Percentiles rank a stretch among this genome's conserved stretches.
phyloP scores from a whole-genome alignment of 2,329 filamentous ascomycete species.

The Cytospora paraplurivora region DNA sequence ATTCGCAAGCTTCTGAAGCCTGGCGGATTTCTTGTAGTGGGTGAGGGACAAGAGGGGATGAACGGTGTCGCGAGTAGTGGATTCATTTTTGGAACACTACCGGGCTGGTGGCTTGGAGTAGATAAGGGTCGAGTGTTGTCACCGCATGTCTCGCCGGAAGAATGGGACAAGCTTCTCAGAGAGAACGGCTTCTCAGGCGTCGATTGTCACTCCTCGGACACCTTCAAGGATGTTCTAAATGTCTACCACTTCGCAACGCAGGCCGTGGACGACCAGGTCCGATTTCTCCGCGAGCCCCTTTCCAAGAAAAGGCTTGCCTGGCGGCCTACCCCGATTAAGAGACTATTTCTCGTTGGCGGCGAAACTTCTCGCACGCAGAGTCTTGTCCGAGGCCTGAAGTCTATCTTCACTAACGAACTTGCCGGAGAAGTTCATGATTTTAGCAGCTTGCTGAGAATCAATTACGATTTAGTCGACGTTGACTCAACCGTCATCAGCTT shows the following conservation, averaged over 20 bases:
- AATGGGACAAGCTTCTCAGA: conserved; percentile 33
- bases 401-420: not conserved
- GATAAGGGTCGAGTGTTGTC: conserved; percentile 26
- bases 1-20: conserved; percentile 38
- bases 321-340: not conserved
- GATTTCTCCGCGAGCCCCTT: conserved; percentile 28
- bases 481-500: conserved; percentile 29
- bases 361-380: not conserved
- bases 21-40: conserved; percentile 25
- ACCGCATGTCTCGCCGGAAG: not conserved
- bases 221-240: conserved; percentile 7
- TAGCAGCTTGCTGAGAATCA: not conserved
- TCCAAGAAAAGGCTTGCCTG: not conserved
- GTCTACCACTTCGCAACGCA: conserved; percentile 30
- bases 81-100: not conserved
- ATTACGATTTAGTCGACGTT: not conserved
- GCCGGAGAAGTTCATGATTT: not conserved
- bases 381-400: not conserved
- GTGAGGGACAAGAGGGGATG: not conserved
- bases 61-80: not conserved
- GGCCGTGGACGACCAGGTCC: conserved; percentile 28
- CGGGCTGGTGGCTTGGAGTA: conserved; percentile 1
- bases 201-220: conserved; percentile 29
- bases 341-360: not conserved
- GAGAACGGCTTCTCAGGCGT: conserved; percentile 34